Percentiles rank a stretch among this genome's conserved stretches.
phyloP scores from a whole-genome alignment of 129 eudicot genomes.

The Gnaphalium uliginosum region DNA sequence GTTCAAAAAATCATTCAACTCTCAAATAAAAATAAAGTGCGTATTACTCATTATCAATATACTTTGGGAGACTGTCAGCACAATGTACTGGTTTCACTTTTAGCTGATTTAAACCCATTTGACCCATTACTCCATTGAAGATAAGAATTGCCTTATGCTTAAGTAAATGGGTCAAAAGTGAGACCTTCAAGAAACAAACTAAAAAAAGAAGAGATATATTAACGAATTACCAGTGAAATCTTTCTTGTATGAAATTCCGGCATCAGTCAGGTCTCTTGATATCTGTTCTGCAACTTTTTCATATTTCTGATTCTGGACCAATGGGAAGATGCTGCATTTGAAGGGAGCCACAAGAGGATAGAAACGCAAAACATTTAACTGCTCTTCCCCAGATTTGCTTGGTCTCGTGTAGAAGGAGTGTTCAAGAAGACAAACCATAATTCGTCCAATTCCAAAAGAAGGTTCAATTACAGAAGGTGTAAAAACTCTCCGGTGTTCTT shows the following conservation, averaged over 20 bases:
- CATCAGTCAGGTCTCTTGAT: conserved; percentile 51
- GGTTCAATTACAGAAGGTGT: conserved; percentile 86
- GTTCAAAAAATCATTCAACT: too few species aligned
- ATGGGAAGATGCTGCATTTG: conserved; percentile 73
- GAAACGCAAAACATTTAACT: conserved; percentile 62
- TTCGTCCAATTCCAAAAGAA: conserved; percentile 76
- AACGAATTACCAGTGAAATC: conserved; percentile 59
- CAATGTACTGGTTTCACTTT: neutral
- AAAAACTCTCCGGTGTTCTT: conserved; percentile 68
- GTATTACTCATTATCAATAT: too few species aligned
- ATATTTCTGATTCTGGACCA: conserved; percentile 64
- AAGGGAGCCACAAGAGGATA: conserved; percentile 77
- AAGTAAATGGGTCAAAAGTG: neutral
- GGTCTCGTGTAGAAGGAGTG: conserved; percentile 70
- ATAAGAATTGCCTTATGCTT: neutral
- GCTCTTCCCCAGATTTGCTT: conserved; percentile 71
- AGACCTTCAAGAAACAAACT: neutral
- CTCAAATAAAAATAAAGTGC: neutral
- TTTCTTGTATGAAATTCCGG: conserved; percentile 57
- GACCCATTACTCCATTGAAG: neutral
- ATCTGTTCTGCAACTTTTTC: conserved; percentile 58
- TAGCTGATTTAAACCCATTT: neutral
- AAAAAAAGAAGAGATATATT: neutral
- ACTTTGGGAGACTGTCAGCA: neutral
- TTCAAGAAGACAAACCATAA: conserved; percentile 67